Conservation (phyloP, 257 asterid species). For the Eucommia ulmoides region DNA sequence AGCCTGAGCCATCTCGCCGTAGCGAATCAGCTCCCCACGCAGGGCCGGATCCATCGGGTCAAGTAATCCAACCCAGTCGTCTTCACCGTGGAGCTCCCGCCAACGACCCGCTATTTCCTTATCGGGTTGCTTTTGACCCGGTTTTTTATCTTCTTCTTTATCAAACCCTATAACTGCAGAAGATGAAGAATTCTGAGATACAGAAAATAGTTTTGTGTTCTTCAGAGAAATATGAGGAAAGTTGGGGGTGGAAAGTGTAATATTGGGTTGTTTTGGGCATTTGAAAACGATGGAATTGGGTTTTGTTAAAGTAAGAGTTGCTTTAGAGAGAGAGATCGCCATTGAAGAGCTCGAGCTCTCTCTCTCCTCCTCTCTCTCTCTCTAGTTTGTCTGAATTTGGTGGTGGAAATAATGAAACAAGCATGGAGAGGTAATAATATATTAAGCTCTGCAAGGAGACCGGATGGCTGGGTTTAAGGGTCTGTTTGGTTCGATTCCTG, state of each 20-base stretch:
- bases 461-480: no score
- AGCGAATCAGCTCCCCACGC: slow-evolving; percentile 26
- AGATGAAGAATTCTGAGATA: neutral
- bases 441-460: no score
- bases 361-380: no score
- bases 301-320: slow-evolving; percentile 7
- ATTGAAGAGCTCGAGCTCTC: no score
- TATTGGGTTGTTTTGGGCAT: neutral
- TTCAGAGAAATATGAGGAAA: neutral
- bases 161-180: slow-evolving; percentile 1
- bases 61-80: slow-evolving; percentile 35
- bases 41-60: slow-evolving; percentile 35
- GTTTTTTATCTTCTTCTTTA: neutral
- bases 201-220: neutral
- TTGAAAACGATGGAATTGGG: slow-evolving; percentile 3
- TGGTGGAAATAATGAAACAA: no score
- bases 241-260: neutral
- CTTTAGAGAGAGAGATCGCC: slow-evolving; percentile 7
- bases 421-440: no score
- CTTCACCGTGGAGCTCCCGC: slow-evolving; percentile 25
- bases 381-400: no score
- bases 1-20: slow-evolving; percentile 42
- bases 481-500: no score
- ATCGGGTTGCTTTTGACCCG: neutral
- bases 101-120: slow-evolving; percentile 16